Evolutionary conservation across 306 rosid species (phyloP).

Genomic region (Dryas octopetala): DNA sequence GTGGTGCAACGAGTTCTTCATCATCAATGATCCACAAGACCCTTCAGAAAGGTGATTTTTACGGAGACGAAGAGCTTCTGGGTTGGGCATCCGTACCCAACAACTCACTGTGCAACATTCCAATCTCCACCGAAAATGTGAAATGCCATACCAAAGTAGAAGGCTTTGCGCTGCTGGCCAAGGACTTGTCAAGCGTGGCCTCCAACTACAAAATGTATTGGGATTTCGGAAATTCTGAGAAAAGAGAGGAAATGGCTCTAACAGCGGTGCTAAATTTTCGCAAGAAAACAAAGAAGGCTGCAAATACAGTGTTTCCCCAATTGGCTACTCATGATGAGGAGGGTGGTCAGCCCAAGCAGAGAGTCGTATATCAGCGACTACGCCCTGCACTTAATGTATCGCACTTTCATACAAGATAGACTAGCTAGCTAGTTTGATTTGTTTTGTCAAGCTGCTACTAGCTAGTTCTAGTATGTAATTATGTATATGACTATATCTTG

Average conservation of each 20-base stretch:
- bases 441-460: too few relatives aligned
- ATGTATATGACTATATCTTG: too few relatives aligned
- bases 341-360: too few relatives aligned
- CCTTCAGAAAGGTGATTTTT: background rate
- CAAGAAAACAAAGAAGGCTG: too few relatives aligned
- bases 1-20: background rate
- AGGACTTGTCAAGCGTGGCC: background rate
- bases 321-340: too few relatives aligned
- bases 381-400: too few relatives aligned
- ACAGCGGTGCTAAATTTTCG: too few relatives aligned
- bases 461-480: too few relatives aligned
- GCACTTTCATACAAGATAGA: too few relatives aligned
- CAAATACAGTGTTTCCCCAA: too few relatives aligned
- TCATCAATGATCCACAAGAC: background rate
- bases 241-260: background rate
- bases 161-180: conserved; percentile 9
- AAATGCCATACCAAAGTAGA: conserved; percentile 41
- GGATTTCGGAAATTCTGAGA: background rate
- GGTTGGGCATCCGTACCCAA: conserved; percentile 27
- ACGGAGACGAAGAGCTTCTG: conserved; percentile 12
- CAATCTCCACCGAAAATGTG: conserved; percentile 40
- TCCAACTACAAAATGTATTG: background rate
- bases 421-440: too few relatives aligned
- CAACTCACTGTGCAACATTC: conserved; percentile 35
- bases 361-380: too few relatives aligned